A percentile compares a stretch with the other conserved stretches of the same genome.
phyloP scores from a whole-genome alignment of 2,329 filamentous ascomycete genomes.

The Alternaria dauci region DNA sequence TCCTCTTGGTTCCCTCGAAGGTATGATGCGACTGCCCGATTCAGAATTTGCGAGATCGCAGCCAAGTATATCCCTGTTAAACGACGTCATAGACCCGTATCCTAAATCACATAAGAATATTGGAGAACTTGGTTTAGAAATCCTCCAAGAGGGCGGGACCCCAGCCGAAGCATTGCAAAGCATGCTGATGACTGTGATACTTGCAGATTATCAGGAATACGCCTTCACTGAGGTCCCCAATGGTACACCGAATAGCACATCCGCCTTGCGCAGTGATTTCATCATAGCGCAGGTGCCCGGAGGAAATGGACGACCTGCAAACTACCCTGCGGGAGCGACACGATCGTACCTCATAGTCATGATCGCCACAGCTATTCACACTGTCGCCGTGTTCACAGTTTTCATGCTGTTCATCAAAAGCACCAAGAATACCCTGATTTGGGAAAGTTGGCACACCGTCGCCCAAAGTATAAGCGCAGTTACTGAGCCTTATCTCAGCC shows the following conservation, averaged over 20 bases:
- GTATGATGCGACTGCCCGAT: neutral
- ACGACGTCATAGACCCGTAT: accelerated
- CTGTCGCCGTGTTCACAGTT: accelerated
- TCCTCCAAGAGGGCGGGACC: neutral
- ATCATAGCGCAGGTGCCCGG: neutral
- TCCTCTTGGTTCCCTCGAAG: accelerated
- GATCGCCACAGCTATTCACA: neutral
- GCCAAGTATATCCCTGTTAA: accelerated
- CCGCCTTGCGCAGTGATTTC: accelerated
- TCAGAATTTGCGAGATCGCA: neutral
- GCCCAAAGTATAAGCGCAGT: neutral
- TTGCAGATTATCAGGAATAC: neutral
- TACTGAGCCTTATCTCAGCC: neutral
- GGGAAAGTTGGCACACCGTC: neutral
- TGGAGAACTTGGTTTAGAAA: neutral
- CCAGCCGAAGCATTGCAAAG: neutral
- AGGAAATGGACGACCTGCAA: neutral
- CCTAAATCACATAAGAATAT: neutral
- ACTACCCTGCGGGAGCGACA: neutral
- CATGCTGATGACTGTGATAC: neutral
- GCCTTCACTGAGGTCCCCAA: neutral
- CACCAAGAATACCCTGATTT: neutral
- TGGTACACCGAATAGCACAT: neutral
- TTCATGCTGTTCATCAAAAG: neutral
- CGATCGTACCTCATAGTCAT: neutral